phyloP scores from a whole-genome alignment of 345 rosid species.

The Atalantia buxifolia region DNA sequence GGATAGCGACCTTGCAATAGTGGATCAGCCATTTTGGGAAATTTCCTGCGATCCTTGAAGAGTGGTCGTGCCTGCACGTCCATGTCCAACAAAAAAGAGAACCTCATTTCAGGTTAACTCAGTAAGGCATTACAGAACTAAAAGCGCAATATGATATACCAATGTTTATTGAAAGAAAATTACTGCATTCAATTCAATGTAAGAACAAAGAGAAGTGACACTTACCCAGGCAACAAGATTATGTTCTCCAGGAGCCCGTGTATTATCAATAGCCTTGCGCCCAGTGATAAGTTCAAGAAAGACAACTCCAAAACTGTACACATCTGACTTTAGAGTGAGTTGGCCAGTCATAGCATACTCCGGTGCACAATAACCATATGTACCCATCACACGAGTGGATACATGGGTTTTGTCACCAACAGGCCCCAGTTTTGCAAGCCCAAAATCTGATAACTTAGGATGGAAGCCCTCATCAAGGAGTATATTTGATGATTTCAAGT shows the following conservation, averaged over 20 bases:
- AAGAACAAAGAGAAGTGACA: slow-evolving; percentile 6
- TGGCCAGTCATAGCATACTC: slow-evolving; percentile 99
- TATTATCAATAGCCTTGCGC: slow-evolving; percentile 91
- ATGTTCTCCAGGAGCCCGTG: slow-evolving; percentile 76
- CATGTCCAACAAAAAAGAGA: slow-evolving; percentile 14
- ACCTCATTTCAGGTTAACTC: slow-evolving; percentile 13
- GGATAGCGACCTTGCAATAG: slow-evolving; percentile 85
- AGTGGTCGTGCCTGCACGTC: slow-evolving; percentile 81
- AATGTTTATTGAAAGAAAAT: not conserved
- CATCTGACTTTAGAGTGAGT: slow-evolving; percentile 92
- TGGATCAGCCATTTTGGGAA: slow-evolving; percentile 97
- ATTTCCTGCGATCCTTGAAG: slow-evolving; percentile 93
- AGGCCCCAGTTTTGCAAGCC: slow-evolving; percentile 95
- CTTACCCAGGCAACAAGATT: slow-evolving; percentile 98
- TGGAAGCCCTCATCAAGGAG: slow-evolving; percentile 89
- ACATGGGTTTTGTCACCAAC: slow-evolving; percentile 99
- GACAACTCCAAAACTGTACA: slow-evolving; percentile 96
- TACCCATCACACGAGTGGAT: slow-evolving; percentile 99
- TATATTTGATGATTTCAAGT: slow-evolving; percentile 90
- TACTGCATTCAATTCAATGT: not conserved
- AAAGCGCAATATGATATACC: not conserved
- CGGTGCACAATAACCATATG: slow-evolving; percentile 99
- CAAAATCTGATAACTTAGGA: slow-evolving; percentile 95
- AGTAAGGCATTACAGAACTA: not conserved
- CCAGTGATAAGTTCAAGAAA: slow-evolving; percentile 96